These are phyloP conservation scores for Rhodotorula paludigena DNA, from an alignment of 768 basidiomycete species.

Conservation along the genomic window DNA sequence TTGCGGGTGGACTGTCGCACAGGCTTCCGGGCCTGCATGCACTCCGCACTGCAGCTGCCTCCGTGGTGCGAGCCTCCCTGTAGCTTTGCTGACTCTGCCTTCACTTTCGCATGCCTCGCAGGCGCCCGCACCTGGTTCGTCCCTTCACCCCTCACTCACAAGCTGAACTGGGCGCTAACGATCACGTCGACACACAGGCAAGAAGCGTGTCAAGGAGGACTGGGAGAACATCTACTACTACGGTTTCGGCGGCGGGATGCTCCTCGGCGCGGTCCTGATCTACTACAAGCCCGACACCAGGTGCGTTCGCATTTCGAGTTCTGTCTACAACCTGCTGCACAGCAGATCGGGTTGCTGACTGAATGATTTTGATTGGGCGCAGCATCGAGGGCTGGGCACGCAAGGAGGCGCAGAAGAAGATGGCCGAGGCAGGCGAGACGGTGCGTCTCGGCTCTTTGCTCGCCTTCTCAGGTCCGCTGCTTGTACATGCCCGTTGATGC, in stretches of 20 bases:
- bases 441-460: slow-evolving; percentile 11
- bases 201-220: slow-evolving; percentile 47
- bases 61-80: too few species aligned
- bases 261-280: slow-evolving; percentile 45
- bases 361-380: neutral
- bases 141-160: too few species aligned
- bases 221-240: slow-evolving; percentile 50
- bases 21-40: too few species aligned
- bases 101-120: neutral
- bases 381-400: slow-evolving; percentile 38
- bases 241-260: slow-evolving; percentile 48
- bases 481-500: too few species aligned
- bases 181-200: slow-evolving; percentile 5
- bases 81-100: slow-evolving; percentile 20
- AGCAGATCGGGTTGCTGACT: too few species aligned
- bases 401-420: slow-evolving; percentile 26
- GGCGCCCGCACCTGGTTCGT: slow-evolving; percentile 25
- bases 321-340: neutral
- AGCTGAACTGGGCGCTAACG: neutral
- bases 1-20: too few species aligned
- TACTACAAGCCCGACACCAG: slow-evolving; percentile 50
- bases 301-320: slow-evolving; percentile 36
- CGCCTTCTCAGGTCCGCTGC: too few species aligned
- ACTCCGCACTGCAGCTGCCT: too few species aligned
- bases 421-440: slow-evolving; percentile 22